A percentile compares a stretch with the other conserved stretches of the same genome.
Conservation (phyloP, 2,329 filamentous ascomycete species). For the Neofusicoccum parvum region DNA sequence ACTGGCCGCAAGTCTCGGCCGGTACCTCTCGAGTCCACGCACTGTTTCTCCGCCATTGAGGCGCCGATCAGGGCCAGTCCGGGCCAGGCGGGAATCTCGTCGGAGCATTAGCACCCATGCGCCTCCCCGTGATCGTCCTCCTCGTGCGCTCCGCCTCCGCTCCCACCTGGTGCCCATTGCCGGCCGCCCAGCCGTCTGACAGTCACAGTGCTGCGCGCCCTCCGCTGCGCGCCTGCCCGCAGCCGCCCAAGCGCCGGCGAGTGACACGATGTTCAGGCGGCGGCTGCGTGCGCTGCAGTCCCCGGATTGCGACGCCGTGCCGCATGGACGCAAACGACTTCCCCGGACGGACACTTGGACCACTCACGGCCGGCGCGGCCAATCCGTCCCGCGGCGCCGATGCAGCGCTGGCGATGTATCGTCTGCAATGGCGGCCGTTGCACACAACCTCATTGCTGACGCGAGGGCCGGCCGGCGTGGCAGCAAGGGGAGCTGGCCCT, state of each 20-base stretch:
- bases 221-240: neutral
- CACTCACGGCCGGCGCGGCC: conserved; percentile 4
- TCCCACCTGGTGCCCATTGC: neutral
- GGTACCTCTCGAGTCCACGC: conserved; percentile 10
- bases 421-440: neutral
- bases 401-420: conserved; percentile 11
- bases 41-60: conserved; percentile 7
- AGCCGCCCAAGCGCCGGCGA: conserved; percentile 6
- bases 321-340: conserved; percentile 17
- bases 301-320: conserved; percentile 15
- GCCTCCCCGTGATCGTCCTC: conserved; percentile 14
- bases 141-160: neutral
- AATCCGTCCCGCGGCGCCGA: conserved; percentile 9
- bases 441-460: neutral
- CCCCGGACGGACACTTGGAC: conserved; percentile 9
- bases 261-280: conserved; percentile 1
- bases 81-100: neutral
- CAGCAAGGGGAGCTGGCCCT: conserved; percentile 11
- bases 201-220: neutral
- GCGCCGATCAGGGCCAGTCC: conserved; percentile 11
- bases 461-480: neutral
- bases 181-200: neutral
- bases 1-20: conserved; percentile 10
- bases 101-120: conserved; percentile 16
- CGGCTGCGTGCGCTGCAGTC: conserved; percentile 7